Base-by-base conservation (phyloP, 371 early-diverging fungal genomes). In the Zopfochytrium polystomum region DNA sequence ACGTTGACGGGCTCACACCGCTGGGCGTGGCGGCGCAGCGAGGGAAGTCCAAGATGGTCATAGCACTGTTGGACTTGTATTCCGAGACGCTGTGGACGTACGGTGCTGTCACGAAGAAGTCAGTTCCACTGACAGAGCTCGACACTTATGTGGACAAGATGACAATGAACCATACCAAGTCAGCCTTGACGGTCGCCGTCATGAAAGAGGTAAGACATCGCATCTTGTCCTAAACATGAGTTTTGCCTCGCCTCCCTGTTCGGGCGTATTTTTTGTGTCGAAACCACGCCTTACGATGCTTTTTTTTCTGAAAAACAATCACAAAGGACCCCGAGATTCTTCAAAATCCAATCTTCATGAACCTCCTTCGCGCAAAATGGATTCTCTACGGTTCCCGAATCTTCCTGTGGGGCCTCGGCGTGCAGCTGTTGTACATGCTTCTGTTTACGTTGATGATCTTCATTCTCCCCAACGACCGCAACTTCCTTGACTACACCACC, bases 321-420 rank as follows among this genome's bases (percentile, higher is more conserved):
- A 50, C 51, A 63, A n/a, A 63, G 42, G 38, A 63, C 52, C 50
- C 52, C 48, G 59, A 54, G 2, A 56, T 62, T 5, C 31, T 69
- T 22, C 35, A 38, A 30, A 29, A 55, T 22, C 65, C 70, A 27
- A 48, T 69, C 35, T 65, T 69, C 58, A 50, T 33, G 2, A 55
- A 46, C 13, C 53, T 69, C 26, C 52, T 69, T n/a, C 52, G 56
- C 30, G 60, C 70, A 3, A 69, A 69, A 52, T 69, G 70, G 70
- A 48, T 20, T 2, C 27, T 51, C n/a, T 69, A 69, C 46, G 65
- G 49, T 5, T 9, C 29, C 6, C 26, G 34, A 9, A 69, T 69
- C 26, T 69, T 65, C 48, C 15, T 11, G 5, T 55, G 38, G 20
- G 32, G 56, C 23, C 47, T 69, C 55, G 26, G 20, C 20, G 27